Conservation (phyloP, 495 filamentous ascomycete genomes). For the Xylaria intraflava region DNA sequence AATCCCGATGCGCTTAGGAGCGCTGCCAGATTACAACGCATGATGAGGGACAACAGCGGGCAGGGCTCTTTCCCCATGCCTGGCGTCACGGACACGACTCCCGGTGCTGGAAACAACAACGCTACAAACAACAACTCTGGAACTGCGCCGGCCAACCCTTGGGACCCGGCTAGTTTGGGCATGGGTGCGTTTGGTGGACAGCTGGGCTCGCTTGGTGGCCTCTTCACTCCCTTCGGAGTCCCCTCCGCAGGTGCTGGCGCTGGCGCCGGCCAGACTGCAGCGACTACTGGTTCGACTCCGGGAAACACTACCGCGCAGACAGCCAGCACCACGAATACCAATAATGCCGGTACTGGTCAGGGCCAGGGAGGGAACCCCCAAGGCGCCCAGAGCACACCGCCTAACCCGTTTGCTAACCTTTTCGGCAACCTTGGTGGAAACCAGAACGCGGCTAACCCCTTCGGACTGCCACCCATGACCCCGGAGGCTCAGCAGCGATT, state of each 20-base stretch:
- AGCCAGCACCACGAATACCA: constrained; percentile 7
- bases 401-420: constrained; percentile 39
- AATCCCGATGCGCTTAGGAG: constrained; percentile 76
- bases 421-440: constrained; percentile 24
- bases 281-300: not conserved
- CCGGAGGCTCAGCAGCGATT: constrained; percentile 45
- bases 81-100: constrained; percentile 71
- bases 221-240: constrained; percentile 14
- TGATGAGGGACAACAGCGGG: constrained; percentile 45
- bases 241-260: not conserved
- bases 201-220: not conserved
- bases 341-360: constrained; percentile 2
- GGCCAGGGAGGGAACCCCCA: constrained; percentile 16
- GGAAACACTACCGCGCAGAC: constrained; percentile 5
- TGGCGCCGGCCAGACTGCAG: not conserved
- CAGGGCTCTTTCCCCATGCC: constrained; percentile 73
- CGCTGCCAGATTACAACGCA: constrained; percentile 70
- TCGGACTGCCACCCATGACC: constrained; percentile 13
- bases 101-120: constrained; percentile 28
- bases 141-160: constrained; percentile 30
- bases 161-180: constrained; percentile 29
- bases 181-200: constrained; percentile 18
- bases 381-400: constrained; percentile 18
- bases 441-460: constrained; percentile 5
- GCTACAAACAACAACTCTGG: constrained; percentile 11